phyloP scores from a whole-genome alignment of 2,329 filamentous ascomycete genomes.

The Xylariales sp. region DNA sequence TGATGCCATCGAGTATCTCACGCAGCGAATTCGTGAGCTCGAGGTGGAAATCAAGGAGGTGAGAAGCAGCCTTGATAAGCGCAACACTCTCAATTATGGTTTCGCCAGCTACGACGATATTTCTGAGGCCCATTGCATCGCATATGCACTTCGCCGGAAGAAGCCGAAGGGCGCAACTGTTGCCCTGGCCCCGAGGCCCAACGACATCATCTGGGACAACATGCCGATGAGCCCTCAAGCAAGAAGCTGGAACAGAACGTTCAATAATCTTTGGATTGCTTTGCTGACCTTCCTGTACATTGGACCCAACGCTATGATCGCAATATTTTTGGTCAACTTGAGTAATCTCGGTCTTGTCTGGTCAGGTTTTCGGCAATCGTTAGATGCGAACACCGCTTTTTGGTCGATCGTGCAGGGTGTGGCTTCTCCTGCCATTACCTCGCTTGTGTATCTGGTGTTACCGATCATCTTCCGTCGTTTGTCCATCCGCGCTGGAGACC shows the following conservation, averaged over 20 bases:
- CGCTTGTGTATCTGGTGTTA: conserved; percentile 79
- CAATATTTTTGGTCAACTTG: conserved; percentile 87
- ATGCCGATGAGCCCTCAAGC: conserved; percentile 66
- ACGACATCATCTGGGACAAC: conserved; percentile 96
- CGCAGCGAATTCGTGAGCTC: conserved; percentile 75
- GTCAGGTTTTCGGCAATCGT: conserved; percentile 63
- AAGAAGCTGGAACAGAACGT: conserved; percentile 66
- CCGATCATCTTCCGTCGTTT: conserved; percentile 89
- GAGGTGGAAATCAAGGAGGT: conserved; percentile 83
- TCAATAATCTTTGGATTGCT: conserved; percentile 81
- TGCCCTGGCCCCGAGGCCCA: conserved; percentile 75
- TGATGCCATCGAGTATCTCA: conserved; percentile 92
- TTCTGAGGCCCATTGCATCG: conserved; percentile 80
- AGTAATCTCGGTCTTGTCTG: conserved; percentile 76
- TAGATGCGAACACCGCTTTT: conserved; percentile 58
- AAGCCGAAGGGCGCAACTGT: conserved; percentile 75
- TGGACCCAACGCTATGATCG: conserved; percentile 88
- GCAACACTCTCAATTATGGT: conserved; percentile 84
- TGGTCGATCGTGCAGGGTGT: conserved; percentile 95
- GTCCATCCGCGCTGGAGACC: conserved; percentile 77
- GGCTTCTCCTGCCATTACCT: conserved; percentile 79
- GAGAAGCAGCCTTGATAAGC: conserved; percentile 75
- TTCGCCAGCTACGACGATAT: conserved; percentile 94
- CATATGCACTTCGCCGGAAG: conserved; percentile 75
- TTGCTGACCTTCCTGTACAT: conserved; percentile 82